Conservation (phyloP, 106 monocot species). For the Iris macrosiphon region DNA sequence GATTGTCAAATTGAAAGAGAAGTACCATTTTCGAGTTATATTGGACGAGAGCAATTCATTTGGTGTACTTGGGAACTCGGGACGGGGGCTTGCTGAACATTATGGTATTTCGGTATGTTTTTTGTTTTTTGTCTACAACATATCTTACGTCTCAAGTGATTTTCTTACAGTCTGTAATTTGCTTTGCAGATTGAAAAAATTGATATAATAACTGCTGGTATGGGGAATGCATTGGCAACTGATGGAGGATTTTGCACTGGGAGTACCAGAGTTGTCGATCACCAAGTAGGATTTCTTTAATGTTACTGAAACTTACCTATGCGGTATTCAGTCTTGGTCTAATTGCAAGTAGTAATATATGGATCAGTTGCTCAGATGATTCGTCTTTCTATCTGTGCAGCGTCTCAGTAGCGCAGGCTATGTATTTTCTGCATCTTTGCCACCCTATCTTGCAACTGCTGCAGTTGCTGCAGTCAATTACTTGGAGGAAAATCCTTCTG, state of each 20-base stretch:
- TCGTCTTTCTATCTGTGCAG: constrained; percentile 18
- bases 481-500: constrained; percentile 22
- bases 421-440: constrained; percentile 46
- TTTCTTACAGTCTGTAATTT: constrained; percentile 39
- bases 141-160: neutral
- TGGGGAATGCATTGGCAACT: constrained; percentile 94
- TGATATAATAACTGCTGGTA: constrained; percentile 94
- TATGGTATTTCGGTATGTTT: constrained; percentile 17
- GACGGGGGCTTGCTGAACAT: constrained; percentile 78
- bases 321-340: neutral
- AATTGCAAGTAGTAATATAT: neutral
- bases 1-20: constrained; percentile 79
- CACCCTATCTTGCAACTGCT: constrained; percentile 31
- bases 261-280: constrained; percentile 89
- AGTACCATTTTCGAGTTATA: constrained; percentile 71
- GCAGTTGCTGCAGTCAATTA: constrained; percentile 25
- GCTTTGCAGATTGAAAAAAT: constrained; percentile 88
- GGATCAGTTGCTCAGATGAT: constrained; percentile 3
- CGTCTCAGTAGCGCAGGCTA: constrained; percentile 81
- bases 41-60: constrained; percentile 35
- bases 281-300: constrained; percentile 58
- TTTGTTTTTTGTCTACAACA: neutral
- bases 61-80: constrained; percentile 86
- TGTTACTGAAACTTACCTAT: no score
- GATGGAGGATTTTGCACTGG: constrained; percentile 99